Conservation (phyloP, 192 early-diverging fungal genomes). For the Umbelopsis isabellina region DNA sequence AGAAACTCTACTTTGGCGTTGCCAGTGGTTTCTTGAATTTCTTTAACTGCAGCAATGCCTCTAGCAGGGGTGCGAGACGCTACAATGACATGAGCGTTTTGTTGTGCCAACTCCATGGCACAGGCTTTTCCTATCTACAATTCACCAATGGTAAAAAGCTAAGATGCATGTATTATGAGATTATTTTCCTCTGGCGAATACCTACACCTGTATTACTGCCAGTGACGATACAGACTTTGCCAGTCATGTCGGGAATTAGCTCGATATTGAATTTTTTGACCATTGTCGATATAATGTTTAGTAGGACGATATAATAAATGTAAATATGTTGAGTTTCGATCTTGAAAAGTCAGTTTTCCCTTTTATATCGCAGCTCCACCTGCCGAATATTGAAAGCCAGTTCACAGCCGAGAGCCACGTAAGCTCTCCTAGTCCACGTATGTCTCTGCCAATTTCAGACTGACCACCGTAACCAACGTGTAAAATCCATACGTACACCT, state of each 20-base stretch:
- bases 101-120: conserved; percentile 36
- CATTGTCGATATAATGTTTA: neutral
- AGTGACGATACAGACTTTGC: conserved; percentile 53
- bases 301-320: no score
- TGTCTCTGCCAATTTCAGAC: no score
- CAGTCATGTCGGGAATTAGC: conserved; percentile 44
- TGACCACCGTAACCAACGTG: no score
- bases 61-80: conserved; percentile 24
- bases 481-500: no score
- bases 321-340: no score
- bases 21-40: conserved; percentile 30
- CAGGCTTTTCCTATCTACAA: conserved; percentile 35
- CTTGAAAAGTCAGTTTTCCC: no score
- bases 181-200: neutral
- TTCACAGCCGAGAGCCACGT: no score
- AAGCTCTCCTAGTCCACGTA: no score
- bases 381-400: no score
- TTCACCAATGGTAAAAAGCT: neutral
- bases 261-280: conserved; percentile 31
- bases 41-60: conserved; percentile 8
- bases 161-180: neutral
- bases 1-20: conserved; percentile 32
- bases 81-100: conserved; percentile 30
- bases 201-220: conserved; percentile 50
- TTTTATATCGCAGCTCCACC: no score